Percentiles rank a stretch among this genome's conserved stretches.
phyloP scores from a whole-genome alignment of 768 basidiomycete genomes.

The Lentinus tigrinus region DNA sequence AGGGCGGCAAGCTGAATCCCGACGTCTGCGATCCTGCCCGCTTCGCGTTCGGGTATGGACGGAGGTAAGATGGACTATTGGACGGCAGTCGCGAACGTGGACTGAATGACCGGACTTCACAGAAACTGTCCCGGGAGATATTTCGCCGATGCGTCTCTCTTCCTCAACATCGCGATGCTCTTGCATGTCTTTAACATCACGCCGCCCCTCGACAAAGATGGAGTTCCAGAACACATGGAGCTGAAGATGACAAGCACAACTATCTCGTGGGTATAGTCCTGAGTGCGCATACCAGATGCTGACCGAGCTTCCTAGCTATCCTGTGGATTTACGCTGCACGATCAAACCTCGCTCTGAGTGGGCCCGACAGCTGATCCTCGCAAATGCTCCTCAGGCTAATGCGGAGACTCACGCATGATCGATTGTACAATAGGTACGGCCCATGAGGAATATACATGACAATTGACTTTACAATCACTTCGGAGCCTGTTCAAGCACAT shows the following conservation, averaged over 20 bases:
- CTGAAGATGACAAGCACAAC: not conserved
- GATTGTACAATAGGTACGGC: no score
- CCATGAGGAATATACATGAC: no score
- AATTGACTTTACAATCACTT: no score
- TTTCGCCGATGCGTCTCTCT: conserved; percentile 1
- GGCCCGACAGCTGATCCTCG: not conserved
- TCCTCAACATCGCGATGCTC: not conserved
- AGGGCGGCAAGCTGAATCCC: not conserved
- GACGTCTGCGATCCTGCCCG: not conserved
- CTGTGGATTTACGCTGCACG: not conserved
- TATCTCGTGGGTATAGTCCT: not conserved
- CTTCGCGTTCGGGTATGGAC: not conserved
- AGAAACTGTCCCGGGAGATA: conserved; percentile 6
- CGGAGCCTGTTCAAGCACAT: no score
- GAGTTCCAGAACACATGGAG: not conserved
- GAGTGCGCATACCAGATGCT: no score
- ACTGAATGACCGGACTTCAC: not conserved
- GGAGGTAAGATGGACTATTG: not conserved
- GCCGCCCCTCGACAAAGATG: not conserved
- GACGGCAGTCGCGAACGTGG: not conserved
- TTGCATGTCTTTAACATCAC: conserved; percentile 1
- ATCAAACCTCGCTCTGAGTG: not conserved
- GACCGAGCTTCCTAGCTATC: not conserved
- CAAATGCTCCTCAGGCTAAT: not conserved
- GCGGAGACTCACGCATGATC: not conserved